A percentile compares a stretch with the other conserved stretches of the same genome.
phyloP scores from a whole-genome alignment of 1,139 yeast genomes.

The Saccharomyces hybrid region DNA sequence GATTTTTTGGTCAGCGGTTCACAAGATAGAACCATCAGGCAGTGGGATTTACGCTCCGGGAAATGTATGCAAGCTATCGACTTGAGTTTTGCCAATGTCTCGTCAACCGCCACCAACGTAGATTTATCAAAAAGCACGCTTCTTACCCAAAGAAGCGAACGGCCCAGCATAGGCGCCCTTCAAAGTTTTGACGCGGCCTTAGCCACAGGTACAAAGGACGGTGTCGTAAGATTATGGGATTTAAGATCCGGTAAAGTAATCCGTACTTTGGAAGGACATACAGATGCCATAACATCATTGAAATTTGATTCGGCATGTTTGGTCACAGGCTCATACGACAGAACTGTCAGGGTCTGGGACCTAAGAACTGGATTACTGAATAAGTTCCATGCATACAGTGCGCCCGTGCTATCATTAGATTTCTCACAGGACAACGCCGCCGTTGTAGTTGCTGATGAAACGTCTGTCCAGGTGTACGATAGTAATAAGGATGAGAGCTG shows the following conservation, averaged over 20 bases:
- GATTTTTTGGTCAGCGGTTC: constrained; percentile 68
- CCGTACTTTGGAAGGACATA: constrained; percentile 60
- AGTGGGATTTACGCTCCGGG: constrained; percentile 87
- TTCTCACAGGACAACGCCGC: constrained; percentile 40
- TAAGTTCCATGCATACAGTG: constrained; percentile 52
- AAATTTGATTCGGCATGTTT: constrained; percentile 60
- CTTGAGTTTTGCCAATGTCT: constrained; percentile 18
- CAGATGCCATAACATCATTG: constrained; percentile 59
- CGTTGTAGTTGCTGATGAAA: constrained; percentile 44
- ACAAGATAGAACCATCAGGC: constrained; percentile 73
- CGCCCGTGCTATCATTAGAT: constrained; percentile 45
- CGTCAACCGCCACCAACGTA: constrained; percentile 7
- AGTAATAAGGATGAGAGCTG: constrained; percentile 46
- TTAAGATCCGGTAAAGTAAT: constrained; percentile 61
- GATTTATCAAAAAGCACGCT: constrained; percentile 9
- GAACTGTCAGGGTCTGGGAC: constrained; percentile 66
- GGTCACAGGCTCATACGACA: constrained; percentile 58
- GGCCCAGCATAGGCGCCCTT: constrained; percentile 24
- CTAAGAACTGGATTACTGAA: constrained; percentile 55
- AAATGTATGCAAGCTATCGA: constrained; percentile 36
- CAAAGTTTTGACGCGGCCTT: constrained; percentile 61
- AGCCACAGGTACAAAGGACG: constrained; percentile 73
- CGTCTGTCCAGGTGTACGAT: constrained; percentile 48
- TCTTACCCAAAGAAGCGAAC: constrained; percentile 6
- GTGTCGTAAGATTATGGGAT: constrained; percentile 70